Conservation (phyloP, 345 rosid genomes). For the Theobroma cacao region DNA sequence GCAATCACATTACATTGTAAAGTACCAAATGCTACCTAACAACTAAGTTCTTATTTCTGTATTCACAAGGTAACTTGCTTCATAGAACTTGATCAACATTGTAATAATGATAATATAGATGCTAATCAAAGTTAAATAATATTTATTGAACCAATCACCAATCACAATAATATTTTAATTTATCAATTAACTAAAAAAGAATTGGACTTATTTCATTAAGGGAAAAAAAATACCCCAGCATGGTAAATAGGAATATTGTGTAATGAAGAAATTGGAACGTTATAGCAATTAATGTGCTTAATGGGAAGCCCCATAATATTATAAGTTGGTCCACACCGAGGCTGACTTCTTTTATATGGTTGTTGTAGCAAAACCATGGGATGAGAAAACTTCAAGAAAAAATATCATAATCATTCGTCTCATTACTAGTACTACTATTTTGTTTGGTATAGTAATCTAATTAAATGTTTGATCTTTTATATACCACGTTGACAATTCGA, state of each 20-base stretch:
- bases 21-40: no score
- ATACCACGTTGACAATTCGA: slow-evolving; percentile 65
- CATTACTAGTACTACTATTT: neutral
- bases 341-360: neutral
- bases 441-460: neutral
- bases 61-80: slow-evolving; percentile 84
- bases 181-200: no score
- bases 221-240: neutral
- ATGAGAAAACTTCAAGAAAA: neutral
- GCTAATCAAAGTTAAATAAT: neutral
- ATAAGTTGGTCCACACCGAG: neutral
- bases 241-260: neutral
- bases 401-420: neutral
- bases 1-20: no score
- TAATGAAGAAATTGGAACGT: slow-evolving; percentile 22
- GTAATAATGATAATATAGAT: neutral
- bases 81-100: neutral
- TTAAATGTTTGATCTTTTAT: slow-evolving; percentile 42
- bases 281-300: slow-evolving; percentile 29
- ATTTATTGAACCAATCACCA: slow-evolving; percentile 28
- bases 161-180: no score
- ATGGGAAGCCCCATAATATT: neutral
- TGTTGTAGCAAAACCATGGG: slow-evolving; percentile 4
- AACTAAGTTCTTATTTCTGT: slow-evolving; percentile 56
- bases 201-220: no score